These are phyloP conservation scores for Balansia obtecta DNA, from an alignment of 2,329 filamentous ascomycete species.

Conservation along the genomic window DNA sequence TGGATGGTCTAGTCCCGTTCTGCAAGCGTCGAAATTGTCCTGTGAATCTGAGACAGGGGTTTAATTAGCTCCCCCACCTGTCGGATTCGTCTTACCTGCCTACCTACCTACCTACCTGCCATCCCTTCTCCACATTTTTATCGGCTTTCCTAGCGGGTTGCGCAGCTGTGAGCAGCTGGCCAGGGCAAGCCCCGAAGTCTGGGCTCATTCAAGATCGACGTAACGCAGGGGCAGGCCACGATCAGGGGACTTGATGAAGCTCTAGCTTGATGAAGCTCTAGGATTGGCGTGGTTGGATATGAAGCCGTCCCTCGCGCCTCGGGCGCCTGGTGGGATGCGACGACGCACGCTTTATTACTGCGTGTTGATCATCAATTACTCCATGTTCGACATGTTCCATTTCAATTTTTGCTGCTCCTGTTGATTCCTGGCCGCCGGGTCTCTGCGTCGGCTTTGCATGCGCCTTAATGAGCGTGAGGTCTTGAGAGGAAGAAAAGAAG, in stretches of 20 bases:
- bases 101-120: too few relatives aligned
- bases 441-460: not conserved
- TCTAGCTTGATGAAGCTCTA: too few relatives aligned
- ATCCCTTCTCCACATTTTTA: not conserved
- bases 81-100: too few relatives aligned
- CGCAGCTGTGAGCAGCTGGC: not conserved
- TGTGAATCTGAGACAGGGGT: not conserved
- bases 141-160: not conserved
- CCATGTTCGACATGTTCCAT: not conserved
- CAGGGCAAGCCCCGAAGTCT: not conserved
- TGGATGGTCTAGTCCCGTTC: not conserved
- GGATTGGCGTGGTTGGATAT: not conserved
- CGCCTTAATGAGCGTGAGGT: not conserved
- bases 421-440: not conserved
- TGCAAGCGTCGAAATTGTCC: not conserved
- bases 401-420: not conserved
- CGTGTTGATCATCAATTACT: not conserved
- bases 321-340: not conserved
- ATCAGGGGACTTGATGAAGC: not conserved
- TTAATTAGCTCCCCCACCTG: not conserved
- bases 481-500: not conserved
- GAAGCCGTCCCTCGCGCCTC: not conserved
- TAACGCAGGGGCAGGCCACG: not conserved
- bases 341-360: not conserved
- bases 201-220: not conserved